Percentiles rank a stretch among this genome's conserved stretches.
Conservation (phyloP, 768 basidiomycete species). For the Serpula lacrymans region DNA sequence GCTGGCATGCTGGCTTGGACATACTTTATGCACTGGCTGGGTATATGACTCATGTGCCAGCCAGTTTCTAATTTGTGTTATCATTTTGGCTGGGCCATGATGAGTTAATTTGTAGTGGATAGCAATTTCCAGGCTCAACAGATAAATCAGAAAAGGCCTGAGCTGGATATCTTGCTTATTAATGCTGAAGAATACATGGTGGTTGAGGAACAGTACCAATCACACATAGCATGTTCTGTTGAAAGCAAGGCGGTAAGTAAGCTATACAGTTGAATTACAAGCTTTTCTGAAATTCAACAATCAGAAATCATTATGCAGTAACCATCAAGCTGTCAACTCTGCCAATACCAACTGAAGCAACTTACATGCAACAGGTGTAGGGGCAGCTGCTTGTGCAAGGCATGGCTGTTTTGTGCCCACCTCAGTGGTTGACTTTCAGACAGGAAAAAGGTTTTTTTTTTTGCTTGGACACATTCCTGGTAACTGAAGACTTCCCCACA, state of each 20-base stretch:
- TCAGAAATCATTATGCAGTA: constrained; percentile 14
- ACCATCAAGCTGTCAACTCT: constrained; percentile 16
- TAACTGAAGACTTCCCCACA: constrained; percentile 1
- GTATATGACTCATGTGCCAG: too few relatives aligned
- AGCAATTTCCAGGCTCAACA: constrained; percentile 4
- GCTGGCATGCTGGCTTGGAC: too few relatives aligned
- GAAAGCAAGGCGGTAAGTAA: not conserved
- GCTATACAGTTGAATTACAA: not conserved
- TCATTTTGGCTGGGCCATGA: constrained; percentile 1
- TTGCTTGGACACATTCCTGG: not conserved
- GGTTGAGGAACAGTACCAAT: not conserved
- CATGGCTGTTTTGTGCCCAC: constrained; percentile 31
- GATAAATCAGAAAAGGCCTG: constrained; percentile 10
- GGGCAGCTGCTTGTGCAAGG: constrained; percentile 26
- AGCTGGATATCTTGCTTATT: constrained; percentile 14
- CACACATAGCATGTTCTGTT: not conserved
- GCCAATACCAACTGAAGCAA: constrained; percentile 11
- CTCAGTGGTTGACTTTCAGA: constrained; percentile 28
- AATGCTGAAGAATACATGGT: constrained; percentile 10
- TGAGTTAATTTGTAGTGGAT: constrained; percentile 2
- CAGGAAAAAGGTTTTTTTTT: constrained; percentile 23
- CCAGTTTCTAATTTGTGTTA: too few relatives aligned
- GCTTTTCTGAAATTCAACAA: not conserved
- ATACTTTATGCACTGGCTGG: too few relatives aligned
- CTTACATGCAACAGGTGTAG: constrained; percentile 25